Percentiles rank a stretch among this genome's conserved stretches.
Evolutionary conservation across 2,329 filamentous ascomycete species (phyloP).

Genomic region (Pseudogymnoascus sp.): DNA sequence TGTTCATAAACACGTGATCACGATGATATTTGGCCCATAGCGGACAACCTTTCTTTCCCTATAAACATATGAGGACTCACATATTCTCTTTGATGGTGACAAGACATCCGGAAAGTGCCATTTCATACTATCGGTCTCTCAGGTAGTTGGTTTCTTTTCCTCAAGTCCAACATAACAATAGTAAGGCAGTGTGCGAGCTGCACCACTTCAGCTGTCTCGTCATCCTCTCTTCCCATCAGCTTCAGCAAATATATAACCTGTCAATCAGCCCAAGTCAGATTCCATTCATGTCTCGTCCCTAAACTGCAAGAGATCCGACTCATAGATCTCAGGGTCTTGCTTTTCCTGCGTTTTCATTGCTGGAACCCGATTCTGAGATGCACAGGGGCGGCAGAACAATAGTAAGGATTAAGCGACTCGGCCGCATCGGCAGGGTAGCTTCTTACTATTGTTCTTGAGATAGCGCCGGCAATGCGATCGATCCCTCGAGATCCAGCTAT

Average conservation of each 20-base stretch:
- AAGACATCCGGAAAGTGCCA: background rate
- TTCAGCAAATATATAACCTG: constrained; percentile 5
- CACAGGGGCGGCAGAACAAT: constrained; percentile 3
- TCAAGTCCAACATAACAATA: background rate
- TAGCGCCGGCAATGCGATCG: constrained; percentile 6
- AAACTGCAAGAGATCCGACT: constrained; percentile 1
- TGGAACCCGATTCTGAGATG: background rate
- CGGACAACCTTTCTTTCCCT: background rate
- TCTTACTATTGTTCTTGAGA: constrained; percentile 7
- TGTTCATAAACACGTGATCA: background rate
- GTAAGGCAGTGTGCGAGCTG: background rate
- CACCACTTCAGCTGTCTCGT: background rate
- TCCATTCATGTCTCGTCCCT: constrained; percentile 1
- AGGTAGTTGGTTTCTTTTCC: background rate
- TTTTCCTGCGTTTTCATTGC: constrained; percentile 1
- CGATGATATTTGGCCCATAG: background rate
- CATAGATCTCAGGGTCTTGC: background rate
- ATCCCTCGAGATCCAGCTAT: background rate
- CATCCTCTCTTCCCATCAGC: background rate
- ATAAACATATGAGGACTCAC: background rate
- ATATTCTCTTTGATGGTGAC: background rate
- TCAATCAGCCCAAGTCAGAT: background rate
- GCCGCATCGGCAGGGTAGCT: background rate
- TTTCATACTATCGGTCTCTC: background rate
- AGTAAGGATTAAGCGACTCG: constrained; percentile 3